Percentiles rank a stretch among this genome's conserved stretches.
Conservation (phyloP, 495 filamentous ascomycete genomes). For the Gamarada debralockiae region DNA sequence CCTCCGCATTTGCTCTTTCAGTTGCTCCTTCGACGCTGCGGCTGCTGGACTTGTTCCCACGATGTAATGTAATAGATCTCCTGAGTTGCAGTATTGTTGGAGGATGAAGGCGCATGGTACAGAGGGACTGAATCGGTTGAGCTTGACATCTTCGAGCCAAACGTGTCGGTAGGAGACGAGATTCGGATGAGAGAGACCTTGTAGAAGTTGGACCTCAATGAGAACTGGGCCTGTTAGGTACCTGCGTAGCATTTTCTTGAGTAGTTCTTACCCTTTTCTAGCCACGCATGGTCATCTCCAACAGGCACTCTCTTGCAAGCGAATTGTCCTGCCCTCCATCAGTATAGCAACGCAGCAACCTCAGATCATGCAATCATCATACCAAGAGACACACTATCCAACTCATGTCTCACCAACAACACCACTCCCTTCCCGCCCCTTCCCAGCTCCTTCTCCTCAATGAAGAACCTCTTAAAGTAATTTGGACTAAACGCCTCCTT, state of each 20-base stretch:
- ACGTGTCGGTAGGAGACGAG: conserved; percentile 96
- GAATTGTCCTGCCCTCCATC: conserved; percentile 52
- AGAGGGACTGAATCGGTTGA: conserved; percentile 81
- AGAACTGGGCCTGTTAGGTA: conserved; percentile 44
- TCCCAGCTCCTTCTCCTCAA: conserved; percentile 79
- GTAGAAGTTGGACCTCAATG: conserved; percentile 86
- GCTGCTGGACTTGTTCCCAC: conserved; percentile 54
- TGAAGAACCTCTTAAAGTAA: conserved; percentile 90
- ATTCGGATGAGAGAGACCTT: conserved; percentile 88
- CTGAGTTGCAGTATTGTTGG: conserved; percentile 94
- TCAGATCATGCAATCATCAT: conserved; percentile 22
- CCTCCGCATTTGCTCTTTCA: conserved; percentile 82
- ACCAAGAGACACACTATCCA: conserved; percentile 79
- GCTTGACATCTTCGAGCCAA: conserved; percentile 87
- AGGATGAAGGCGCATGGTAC: conserved; percentile 96
- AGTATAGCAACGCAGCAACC: neutral
- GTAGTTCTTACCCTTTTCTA: conserved; percentile 63
- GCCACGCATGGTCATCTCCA: conserved; percentile 90
- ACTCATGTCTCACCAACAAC: conserved; percentile 80
- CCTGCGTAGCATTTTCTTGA: neutral
- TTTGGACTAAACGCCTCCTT: conserved; percentile 81
- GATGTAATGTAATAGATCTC: conserved; percentile 87
- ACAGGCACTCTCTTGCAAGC: conserved; percentile 97
- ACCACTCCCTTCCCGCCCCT: conserved; percentile 94
- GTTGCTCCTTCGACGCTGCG: conserved; percentile 61